Evolutionary conservation across 768 basidiomycete genomes (phyloP), one percentile per base, ranked within the genome.

Genomic region (Phaffia australis): DNA sequence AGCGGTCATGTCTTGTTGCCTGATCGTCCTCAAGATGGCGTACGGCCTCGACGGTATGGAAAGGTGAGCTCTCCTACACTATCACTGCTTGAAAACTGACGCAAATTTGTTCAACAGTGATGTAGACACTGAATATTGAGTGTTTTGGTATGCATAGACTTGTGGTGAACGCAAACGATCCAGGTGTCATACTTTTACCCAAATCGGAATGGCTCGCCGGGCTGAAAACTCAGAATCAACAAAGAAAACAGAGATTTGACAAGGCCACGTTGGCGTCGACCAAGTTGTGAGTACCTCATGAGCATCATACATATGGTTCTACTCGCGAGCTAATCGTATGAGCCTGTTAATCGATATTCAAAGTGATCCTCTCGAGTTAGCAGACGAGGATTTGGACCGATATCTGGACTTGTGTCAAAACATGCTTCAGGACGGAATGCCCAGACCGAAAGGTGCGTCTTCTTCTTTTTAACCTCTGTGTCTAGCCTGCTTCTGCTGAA

Each of bases 21-120:
- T 91, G 16, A 80, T 89, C 15, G 84, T 85, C 47, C 79, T 92
- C 71, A 93, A 92, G 77, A 80, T 94, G 80, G 81, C 85, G 29
- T 92, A 92, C 72, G 92, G 90, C 0, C 73, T 92, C 32, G 89
- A 92, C 73, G 88, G 84, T 32, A 78, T 77, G 69, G 64, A 71
- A 62, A 82, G 87, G 87, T 84, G 73, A 67, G 77, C 69, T 2
- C n/a, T 23, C 42, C 19, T 25, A 3, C 2, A 5, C 30, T 7
- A 8, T 46, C 32, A 32, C 23, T 21, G 19, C 23, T n/a, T 59
- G 57, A 11, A 47, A 42, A n/a, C 47, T 27, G 27, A 1, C 18
- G 21, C 27, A 21, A 11, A 6, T 21, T 1, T 9, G n/a, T 47
- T 19, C 27, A 30, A 49, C 25, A 23, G 11, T 15, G 35, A 5